Evolutionary conservation across 441 rosid genomes (phyloP).

Genomic region (Arabidopsis hybrid): DNA sequence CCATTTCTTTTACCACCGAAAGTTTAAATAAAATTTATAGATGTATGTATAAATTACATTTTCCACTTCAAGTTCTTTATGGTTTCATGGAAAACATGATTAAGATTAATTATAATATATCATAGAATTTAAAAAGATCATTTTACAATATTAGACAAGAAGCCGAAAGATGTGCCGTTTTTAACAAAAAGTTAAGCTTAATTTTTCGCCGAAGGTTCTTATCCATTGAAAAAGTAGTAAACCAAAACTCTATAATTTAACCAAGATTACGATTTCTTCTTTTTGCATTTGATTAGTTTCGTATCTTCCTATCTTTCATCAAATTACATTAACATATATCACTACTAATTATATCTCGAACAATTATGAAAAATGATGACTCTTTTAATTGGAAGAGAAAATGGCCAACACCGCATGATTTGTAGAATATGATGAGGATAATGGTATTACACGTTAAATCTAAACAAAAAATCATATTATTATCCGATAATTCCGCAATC

Average conservation of each 20-base stretch:
- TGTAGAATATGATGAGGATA: slow-evolving; percentile 27
- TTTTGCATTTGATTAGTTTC: slow-evolving; percentile 2
- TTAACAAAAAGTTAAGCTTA: slow-evolving; percentile 23
- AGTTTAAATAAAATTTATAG: background rate
- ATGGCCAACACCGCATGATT: slow-evolving; percentile 45
- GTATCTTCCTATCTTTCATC: slow-evolving; percentile 2
- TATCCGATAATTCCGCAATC: slow-evolving; percentile 37
- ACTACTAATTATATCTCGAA: background rate
- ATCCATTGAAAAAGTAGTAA: slow-evolving; percentile 16
- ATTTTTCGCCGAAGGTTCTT: slow-evolving; percentile 36
- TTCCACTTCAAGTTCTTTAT: slow-evolving; percentile 25
- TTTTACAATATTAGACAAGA: slow-evolving; percentile 14
- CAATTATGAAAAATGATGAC: slow-evolving; percentile 32
- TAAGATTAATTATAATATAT: background rate
- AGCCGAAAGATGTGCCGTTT: slow-evolving; percentile 45
- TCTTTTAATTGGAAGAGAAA: slow-evolving; percentile 24
- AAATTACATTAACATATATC: background rate
- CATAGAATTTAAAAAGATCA: slow-evolving; percentile 4
- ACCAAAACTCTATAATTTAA: background rate
- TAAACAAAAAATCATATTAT: slow-evolving; percentile 1
- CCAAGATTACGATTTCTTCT: slow-evolving; percentile 3
- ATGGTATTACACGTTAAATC: slow-evolving; percentile 26
- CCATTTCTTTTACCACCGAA: background rate
- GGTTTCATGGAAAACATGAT: slow-evolving; percentile 21
- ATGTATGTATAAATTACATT: background rate